These are phyloP conservation scores for Vigna trinervia DNA, from an alignment of 306 rosid species.

Conservation along the genomic window DNA sequence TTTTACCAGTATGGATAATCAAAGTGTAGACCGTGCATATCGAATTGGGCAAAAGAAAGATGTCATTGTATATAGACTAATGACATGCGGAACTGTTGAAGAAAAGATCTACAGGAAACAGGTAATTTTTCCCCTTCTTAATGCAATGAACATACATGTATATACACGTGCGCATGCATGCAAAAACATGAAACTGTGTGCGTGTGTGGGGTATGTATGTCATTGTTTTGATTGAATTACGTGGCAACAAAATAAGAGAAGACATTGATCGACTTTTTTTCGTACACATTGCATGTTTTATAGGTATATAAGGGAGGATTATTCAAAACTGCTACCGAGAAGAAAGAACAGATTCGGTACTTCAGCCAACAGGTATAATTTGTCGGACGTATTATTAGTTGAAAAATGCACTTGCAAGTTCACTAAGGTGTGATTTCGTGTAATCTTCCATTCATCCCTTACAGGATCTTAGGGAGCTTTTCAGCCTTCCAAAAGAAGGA, in stretches of 20 bases:
- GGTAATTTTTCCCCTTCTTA: conserved; percentile 48
- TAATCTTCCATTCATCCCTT: conserved; percentile 34
- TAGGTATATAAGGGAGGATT: conserved; percentile 89
- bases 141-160: background rate
- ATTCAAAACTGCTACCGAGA: conserved; percentile 92
- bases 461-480: conserved; percentile 92
- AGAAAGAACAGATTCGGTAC: conserved; percentile 91
- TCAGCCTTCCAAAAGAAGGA: conserved; percentile 90
- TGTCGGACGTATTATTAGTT: background rate
- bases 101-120: conserved; percentile 96
- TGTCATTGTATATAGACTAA: conserved; percentile 87
- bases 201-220: background rate
- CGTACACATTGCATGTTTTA: conserved; percentile 35
- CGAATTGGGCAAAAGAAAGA: conserved; percentile 93
- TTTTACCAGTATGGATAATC: conserved; percentile 82
- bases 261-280: conserved; percentile 19
- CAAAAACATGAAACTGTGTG: background rate
- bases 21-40: conserved; percentile 98
- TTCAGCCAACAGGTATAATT: conserved; percentile 87
- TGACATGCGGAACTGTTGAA: conserved; percentile 98
- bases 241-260: background rate
- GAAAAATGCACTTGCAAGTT: background rate
- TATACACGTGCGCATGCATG: background rate
- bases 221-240: conserved; percentile 14
- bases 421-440: background rate